Evolutionary conservation across 345 rosid genomes (phyloP).

Genomic region (Eucalyptus curtisii): DNA sequence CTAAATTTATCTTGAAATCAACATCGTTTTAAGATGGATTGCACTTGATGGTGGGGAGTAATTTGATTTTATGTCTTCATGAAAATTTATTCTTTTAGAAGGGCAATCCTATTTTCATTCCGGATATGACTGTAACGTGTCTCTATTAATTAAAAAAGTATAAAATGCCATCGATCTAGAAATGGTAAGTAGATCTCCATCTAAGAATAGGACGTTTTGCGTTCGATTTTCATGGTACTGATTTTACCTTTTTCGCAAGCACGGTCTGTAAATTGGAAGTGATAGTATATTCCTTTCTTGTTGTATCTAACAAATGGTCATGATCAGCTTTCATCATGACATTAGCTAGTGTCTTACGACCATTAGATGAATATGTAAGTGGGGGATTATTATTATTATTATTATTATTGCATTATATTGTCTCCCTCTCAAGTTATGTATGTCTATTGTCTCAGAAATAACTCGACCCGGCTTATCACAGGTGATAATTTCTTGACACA

Average conservation of each 20-base stretch:
- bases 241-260: neutral
- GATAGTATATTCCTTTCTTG: neutral
- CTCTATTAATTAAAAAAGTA: no score
- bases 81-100: no score
- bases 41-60: neutral
- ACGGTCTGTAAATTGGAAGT: fast-evolving
- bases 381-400: neutral
- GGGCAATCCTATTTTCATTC: neutral
- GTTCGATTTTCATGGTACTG: neutral
- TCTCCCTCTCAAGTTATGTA: neutral
- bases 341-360: no score
- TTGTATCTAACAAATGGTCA: neutral
- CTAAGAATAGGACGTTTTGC: fast-evolving
- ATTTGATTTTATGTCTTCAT: neutral
- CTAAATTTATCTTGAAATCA: neutral
- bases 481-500: neutral
- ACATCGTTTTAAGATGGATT: neutral
- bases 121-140: fast-evolving
- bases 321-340: neutral
- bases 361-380: neutral
- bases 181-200: neutral
- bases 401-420: fast-evolving
- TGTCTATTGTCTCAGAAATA: neutral
- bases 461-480: neutral
- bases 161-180: fast-evolving